Percentiles rank a stretch among this genome's conserved stretches.
Evolutionary conservation across 192 early-diverging fungal species (phyloP).

Genomic region (Borealophlyctis nickersoniae): DNA sequence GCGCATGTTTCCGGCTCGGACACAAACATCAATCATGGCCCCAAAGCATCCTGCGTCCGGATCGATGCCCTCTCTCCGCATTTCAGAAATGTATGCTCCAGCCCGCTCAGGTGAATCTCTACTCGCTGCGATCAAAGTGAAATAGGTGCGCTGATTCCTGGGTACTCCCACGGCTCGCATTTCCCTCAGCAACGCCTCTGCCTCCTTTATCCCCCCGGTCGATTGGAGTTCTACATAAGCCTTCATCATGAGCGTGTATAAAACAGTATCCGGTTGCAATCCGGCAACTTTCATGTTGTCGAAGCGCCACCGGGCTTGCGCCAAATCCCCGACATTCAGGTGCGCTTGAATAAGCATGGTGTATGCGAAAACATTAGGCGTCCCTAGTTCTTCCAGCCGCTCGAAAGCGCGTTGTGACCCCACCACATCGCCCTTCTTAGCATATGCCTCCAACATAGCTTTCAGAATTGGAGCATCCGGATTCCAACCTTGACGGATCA

Average conservation of each 20-base stretch:
- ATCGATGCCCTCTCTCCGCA: neutral
- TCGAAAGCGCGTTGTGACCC: neutral
- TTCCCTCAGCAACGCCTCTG: neutral
- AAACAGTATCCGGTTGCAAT: neutral
- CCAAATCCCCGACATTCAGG: neutral
- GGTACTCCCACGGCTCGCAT: neutral
- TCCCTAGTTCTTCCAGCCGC: neutral
- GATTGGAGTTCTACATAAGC: neutral
- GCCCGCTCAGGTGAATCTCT: neutral
- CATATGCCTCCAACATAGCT: neutral
- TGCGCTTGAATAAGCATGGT: neutral
- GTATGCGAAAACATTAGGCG: neutral
- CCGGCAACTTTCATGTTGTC: no score
- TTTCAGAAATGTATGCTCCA: neutral
- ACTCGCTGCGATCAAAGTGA: neutral
- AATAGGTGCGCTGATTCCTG: neutral
- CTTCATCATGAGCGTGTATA: neutral
- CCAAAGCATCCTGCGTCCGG: neutral
- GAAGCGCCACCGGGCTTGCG: neutral
- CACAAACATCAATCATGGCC: neutral
- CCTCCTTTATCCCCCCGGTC: neutral
- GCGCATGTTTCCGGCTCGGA: neutral
- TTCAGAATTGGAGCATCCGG: neutral
- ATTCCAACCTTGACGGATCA: neutral
- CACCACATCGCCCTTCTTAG: neutral